phyloP scores from a whole-genome alignment of 768 basidiomycete species.

The Kwoniella heveanensis region DNA sequence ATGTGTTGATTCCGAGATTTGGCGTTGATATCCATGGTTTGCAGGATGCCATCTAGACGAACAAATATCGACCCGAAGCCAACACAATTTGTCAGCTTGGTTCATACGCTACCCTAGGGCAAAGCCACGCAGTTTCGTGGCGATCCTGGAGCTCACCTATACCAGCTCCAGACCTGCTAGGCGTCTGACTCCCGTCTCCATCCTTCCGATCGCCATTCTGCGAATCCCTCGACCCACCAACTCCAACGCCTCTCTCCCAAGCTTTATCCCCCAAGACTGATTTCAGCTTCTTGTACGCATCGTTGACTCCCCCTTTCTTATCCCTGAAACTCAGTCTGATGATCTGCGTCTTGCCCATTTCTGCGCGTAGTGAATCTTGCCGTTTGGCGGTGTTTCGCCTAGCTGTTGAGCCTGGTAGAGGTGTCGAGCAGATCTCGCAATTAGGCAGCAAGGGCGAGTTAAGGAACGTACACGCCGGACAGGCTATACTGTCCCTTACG shows the following conservation, averaged over 20 bases:
- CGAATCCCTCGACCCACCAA: neutral
- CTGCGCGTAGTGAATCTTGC: neutral
- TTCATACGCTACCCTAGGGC: no score
- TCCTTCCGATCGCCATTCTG: neutral
- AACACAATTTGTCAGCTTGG: no score
- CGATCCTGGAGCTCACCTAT: no score
- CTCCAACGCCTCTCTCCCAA: slow-evolving; percentile 65
- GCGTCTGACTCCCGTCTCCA: slow-evolving; percentile 1
- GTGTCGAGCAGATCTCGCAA: slow-evolving; percentile 86
- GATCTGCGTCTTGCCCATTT: slow-evolving; percentile 44
- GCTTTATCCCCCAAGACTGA: slow-evolving; percentile 68
- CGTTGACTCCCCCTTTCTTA: slow-evolving; percentile 76
- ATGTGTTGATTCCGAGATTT: slow-evolving; percentile 68
- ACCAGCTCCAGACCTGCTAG: slow-evolving; percentile 29
- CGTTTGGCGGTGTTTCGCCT: neutral
- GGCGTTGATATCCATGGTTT: slow-evolving; percentile 69
- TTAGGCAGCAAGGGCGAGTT: slow-evolving; percentile 72
- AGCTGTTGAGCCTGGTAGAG: slow-evolving; percentile 58
- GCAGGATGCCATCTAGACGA: slow-evolving; percentile 77
- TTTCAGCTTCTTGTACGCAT: slow-evolving; percentile 76
- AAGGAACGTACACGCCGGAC: slow-evolving; percentile 87
- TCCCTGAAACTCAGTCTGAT: slow-evolving; percentile 82
- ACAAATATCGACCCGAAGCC: no score
- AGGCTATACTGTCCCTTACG: slow-evolving; percentile 62
- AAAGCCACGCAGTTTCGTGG: no score